phyloP scores from a whole-genome alignment of 495 filamentous ascomycete species.

The Bacidia rubella region DNA sequence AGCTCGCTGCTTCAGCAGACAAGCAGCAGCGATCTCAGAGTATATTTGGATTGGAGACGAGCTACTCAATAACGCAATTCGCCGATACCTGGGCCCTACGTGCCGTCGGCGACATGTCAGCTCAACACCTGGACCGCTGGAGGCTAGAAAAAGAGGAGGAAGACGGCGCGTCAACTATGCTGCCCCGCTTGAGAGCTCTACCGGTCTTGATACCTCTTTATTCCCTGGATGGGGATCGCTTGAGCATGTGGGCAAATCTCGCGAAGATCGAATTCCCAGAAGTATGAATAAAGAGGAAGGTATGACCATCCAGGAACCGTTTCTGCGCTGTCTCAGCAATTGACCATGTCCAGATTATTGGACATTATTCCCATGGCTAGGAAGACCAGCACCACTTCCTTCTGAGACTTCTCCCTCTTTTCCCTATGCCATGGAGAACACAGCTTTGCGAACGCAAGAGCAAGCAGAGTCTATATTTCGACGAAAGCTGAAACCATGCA shows the following conservation, averaged over 20 bases:
- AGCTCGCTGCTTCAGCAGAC: constrained; percentile 6
- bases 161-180: constrained; percentile 37
- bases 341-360: neutral
- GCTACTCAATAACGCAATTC: constrained; percentile 34
- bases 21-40: constrained; percentile 16
- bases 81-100: constrained; percentile 31
- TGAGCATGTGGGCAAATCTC: neutral
- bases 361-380: constrained; percentile 11
- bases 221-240: constrained; percentile 13
- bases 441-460: neutral
- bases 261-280: neutral
- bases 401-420: neutral
- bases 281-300: neutral
- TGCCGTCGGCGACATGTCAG: constrained; percentile 35
- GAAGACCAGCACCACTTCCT: neutral
- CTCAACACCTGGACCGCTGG: constrained; percentile 44
- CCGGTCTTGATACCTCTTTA: constrained; percentile 18
- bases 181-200: constrained; percentile 22
- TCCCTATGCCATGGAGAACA: neutral
- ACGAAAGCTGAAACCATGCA: constrained; percentile 8
- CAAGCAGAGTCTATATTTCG: neutral
- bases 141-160: constrained; percentile 40
- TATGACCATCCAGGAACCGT: neutral
- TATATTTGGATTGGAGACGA: constrained; percentile 45
- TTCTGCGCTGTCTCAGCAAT: neutral